Evolutionary conservation across 1,139 yeast genomes (phyloP), one percentile per base, ranked within the genome.

Genomic region (Candida sp.): DNA sequence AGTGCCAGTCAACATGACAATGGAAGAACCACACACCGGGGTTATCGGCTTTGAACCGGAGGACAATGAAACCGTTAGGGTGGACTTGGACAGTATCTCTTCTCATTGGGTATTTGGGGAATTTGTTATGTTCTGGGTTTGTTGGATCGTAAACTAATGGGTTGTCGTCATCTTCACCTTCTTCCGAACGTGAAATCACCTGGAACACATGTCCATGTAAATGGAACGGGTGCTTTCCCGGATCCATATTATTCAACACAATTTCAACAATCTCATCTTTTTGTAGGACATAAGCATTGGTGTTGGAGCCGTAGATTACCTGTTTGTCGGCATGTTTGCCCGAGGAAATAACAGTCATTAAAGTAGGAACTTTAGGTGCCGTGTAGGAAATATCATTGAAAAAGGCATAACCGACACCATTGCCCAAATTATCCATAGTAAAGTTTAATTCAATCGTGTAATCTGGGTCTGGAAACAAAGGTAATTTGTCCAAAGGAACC

Each of bases 351-450:
- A 80, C 95, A 3, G 96, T 79, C 63, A 77, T 75, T 49, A 91
- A 68, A 2, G 91, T 73, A 35, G 98, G 98, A 12, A 90, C 93
- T 64, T 82, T 84, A 45, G 97, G 96, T 33, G 78, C 63, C 22
- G 79, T 73, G 66, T 79, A 91, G n/a, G 95, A 75, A 52, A 84
- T 73, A 61, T 86, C 83, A 73, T 90, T 88, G 81, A 91, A 88
- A 66, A 90, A 83, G 7, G 97, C 97, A 60, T 90, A 91, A 66
- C 87, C 88, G 47, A 86, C 73, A 64, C 98, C 98, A 61, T 88
- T 74, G 38, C 74, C 78, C 61, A 91, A 73, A 66, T 86, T 87
- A 61, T 83, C 83, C 96, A 90, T 89, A 35, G 68, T 61, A 48
- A 91, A 87, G 52, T 81, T 81, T 37, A 91, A 67, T 11, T 77